Evolutionary conservation across 2,329 filamentous ascomycete genomes (phyloP), one percentile per base, ranked within the genome.

Genomic region (Xylaria sp.): DNA sequence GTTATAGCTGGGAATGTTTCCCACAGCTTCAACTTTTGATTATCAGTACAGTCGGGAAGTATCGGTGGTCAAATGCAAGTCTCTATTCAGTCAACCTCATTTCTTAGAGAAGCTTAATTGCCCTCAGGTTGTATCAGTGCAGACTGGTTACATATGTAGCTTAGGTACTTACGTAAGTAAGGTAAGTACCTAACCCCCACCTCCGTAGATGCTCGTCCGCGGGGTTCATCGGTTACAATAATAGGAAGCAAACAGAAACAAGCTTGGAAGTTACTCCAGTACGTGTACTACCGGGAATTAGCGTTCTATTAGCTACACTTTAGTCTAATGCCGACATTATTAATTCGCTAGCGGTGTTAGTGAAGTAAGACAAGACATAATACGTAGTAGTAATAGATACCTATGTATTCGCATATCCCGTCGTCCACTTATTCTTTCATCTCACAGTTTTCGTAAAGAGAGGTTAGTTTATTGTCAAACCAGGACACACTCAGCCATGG

Each of bases 401-500:
- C n/a, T n/a, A n/a, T n/a, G n/a, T n/a, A 32, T 12, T 18, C 41
- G 9, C 3, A 52, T 0, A 37, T 54, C 28, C 51, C 25, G 25
- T 37, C 28, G 20, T 55, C 52, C 25, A 34, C 15, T 55, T 37
- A 55, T 55, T 32, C 52, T 37, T 3, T 54, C 51, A 34, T 37
- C 34, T 55, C 9, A 34, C 37, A 34, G 18, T 37, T 18, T 46
- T n/a, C 5, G 41, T 46, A n/a, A 13, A 46, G 15, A 46, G 41
- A 20, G 41, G 28, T 28, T 28, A 28, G 28, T 28, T 15, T 25
- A 2, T 25, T 25, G 23, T 12, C 46, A 18, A 32, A 5, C 12
- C 23, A 28, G 13, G 41, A 37, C n/a, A 39, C 13, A 39, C 13
- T 2, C 6, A 52, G 25, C 23, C 28, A 73, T 73, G 69, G 65